phyloP scores from a whole-genome alignment of 2,329 filamentous ascomycete species.

The Pseudocercospora crystallina region DNA sequence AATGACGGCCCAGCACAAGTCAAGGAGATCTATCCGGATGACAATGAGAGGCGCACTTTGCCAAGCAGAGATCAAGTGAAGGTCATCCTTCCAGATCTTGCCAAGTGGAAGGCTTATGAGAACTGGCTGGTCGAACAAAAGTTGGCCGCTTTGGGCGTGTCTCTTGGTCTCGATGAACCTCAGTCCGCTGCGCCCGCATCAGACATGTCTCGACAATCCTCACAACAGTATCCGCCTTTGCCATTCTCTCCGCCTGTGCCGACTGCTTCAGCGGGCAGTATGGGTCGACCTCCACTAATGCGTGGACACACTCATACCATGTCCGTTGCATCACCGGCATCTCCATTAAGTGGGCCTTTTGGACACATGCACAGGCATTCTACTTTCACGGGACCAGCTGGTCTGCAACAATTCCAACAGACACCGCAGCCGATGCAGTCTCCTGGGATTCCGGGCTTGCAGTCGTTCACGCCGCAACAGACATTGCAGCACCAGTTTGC shows the following conservation, averaged over 20 bases:
- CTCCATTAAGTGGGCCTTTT: slow-evolving; percentile 59
- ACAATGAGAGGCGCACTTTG: slow-evolving; percentile 36
- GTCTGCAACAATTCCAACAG: slow-evolving; percentile 54
- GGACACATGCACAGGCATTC: slow-evolving; percentile 70
- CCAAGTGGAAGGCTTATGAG: slow-evolving; percentile 76
- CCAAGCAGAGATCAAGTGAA: slow-evolving; percentile 50
- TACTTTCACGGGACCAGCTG: slow-evolving; percentile 59
- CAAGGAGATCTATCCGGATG: slow-evolving; percentile 65
- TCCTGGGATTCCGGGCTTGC: slow-evolving; percentile 49
- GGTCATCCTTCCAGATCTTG: slow-evolving; percentile 69
- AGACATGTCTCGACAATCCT: slow-evolving; percentile 69
- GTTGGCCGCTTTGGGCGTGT: slow-evolving; percentile 85
- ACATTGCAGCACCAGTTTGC: slow-evolving; percentile 19
- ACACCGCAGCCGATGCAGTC: slow-evolving; percentile 12
- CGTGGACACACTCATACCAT: slow-evolving; percentile 51
- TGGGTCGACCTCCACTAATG: slow-evolving; percentile 35
- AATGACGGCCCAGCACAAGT: slow-evolving; percentile 53
- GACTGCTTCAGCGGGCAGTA: slow-evolving; percentile 71
- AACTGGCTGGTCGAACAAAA: slow-evolving; percentile 86
- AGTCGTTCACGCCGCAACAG: slow-evolving; percentile 38
- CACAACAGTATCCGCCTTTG: slow-evolving; percentile 68
- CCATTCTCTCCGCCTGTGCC: slow-evolving; percentile 83
- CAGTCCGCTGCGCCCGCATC: slow-evolving; percentile 46
- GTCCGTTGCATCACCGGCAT: slow-evolving; percentile 70
- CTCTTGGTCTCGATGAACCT: slow-evolving; percentile 68